Conservation (phyloP, 805 yeast genomes). For the Cyberlindnera saturnus region DNA sequence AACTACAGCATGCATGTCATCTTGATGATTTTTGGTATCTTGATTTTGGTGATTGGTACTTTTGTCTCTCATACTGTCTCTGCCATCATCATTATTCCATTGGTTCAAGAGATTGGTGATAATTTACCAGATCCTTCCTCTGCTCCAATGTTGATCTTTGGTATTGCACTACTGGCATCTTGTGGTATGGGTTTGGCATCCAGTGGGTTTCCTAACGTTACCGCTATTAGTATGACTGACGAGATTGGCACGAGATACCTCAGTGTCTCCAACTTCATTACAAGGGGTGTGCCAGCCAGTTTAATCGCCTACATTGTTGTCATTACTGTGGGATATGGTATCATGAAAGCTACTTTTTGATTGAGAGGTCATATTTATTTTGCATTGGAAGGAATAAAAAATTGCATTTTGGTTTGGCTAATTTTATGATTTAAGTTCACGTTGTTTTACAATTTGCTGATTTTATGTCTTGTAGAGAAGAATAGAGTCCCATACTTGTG, state of each 20-base stretch:
- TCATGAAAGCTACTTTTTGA: slow-evolving; percentile 42
- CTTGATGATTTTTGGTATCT: slow-evolving; percentile 72
- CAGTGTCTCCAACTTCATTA: slow-evolving; percentile 74
- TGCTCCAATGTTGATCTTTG: slow-evolving; percentile 33
- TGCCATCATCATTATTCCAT: slow-evolving; percentile 85
- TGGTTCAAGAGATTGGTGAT: slow-evolving; percentile 83
- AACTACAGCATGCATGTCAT: slow-evolving; percentile 64
- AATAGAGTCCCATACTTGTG: no score
- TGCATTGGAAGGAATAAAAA: background rate
- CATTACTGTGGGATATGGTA: slow-evolving; percentile 73
- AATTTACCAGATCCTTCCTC: slow-evolving; percentile 60
- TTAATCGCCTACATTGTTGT: slow-evolving; percentile 66
- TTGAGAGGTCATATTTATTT: background rate
- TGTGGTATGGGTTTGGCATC: slow-evolving; percentile 98
- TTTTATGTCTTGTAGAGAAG: no score
- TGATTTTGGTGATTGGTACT: slow-evolving; percentile 83
- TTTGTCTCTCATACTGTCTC: slow-evolving; percentile 97
- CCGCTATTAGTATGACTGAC: slow-evolving; percentile 92
- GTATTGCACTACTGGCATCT: slow-evolving; percentile 64
- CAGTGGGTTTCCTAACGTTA: slow-evolving; percentile 97
- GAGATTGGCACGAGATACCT: slow-evolving; percentile 86
- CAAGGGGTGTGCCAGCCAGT: slow-evolving; percentile 87
- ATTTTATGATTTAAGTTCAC: no score
- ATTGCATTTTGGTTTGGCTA: no score
- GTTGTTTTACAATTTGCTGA: no score